Base-by-base conservation (phyloP, 2,329 filamentous ascomycete genomes). In the Microsporum audouinii region DNA sequence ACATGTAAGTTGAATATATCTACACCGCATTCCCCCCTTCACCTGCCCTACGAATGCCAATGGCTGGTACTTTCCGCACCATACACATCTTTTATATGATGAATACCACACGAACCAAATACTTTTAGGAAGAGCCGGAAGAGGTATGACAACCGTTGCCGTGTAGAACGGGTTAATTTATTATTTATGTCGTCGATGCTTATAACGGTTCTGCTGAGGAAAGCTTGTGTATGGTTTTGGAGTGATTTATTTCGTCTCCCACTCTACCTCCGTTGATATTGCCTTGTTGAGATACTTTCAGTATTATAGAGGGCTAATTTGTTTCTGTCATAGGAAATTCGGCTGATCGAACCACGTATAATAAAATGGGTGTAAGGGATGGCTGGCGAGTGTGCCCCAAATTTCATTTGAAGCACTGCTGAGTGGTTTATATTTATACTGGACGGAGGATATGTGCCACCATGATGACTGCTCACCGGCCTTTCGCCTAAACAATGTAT, bases 71-170 rank as follows among this genome's bases (percentile, higher is more conserved):
- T 55, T 34, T 55, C 33, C 51, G 3, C n/a, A 34, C 51, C 51
- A 27, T 55, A 55, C 31, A 55, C 31, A 23, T 34, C n/a, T 36
- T 43, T 31, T 29, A 57, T 47, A 76, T 77, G 75, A 77, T 77
- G 75, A 77, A 71, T 73, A 68, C 68, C 68, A 67, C 68, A 66
- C 39, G 72, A 76, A 76, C 74, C 75, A 69, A 71, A 65, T 69
- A 33, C 36, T 64, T 43, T 72, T 77, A 77, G 75, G 75, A 77
- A 77, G 75, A 77, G 75, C 75, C 75, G 75, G 73, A 77, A 76
- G 68, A 77, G 75, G 75, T 72, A 76, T 77, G 75, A 60, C 75
- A 71, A 62, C 59, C 61, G 49, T 58, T 49, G 49, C 57, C 38
- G 8, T 4, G 39, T 43, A 53, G 65, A 61, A 58, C 57, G 58